Conservation (phyloP, 768 basidiomycete species). For the Hemileccinum impolitum region DNA sequence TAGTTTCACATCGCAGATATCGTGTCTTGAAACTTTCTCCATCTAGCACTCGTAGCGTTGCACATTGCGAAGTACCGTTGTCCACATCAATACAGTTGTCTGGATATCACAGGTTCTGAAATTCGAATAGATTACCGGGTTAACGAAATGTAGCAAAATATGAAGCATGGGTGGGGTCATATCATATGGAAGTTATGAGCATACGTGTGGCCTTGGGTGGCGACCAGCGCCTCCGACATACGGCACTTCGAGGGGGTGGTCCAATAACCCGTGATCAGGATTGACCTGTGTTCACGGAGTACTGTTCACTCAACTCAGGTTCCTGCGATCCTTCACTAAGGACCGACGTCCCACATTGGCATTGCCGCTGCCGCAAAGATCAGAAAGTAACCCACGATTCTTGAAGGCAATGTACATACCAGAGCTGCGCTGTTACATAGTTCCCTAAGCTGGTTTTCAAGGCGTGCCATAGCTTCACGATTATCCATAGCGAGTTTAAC, state of each 20-base stretch:
- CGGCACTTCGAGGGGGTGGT: too few species aligned
- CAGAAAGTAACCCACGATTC: background rate
- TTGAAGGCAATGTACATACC: background rate
- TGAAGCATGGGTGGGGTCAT: background rate
- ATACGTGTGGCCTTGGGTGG: too few species aligned
- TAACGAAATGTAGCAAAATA: background rate
- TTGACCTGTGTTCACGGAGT: too few species aligned
- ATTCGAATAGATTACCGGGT: background rate
- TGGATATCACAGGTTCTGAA: background rate
- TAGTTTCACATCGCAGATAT: too few species aligned
- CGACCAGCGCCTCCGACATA: too few species aligned
- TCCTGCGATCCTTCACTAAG: background rate
- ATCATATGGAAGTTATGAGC: too few species aligned
- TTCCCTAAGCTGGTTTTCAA: conserved; percentile 7
- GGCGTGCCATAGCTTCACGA: conserved; percentile 3
- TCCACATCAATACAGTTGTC: too few species aligned
- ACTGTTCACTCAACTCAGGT: too few species aligned
- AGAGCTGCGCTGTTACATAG: background rate
- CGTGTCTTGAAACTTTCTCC: too few species aligned
- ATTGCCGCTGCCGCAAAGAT: conserved; percentile 7
- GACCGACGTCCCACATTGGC: background rate
- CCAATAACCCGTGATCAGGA: too few species aligned
- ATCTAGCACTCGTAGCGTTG: too few species aligned
- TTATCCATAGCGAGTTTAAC: conserved; percentile 13
- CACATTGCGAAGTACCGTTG: too few species aligned